Evolutionary conservation across 78 protist genomes (phyloP).

Genomic region (Creolimax fragrantissima): DNA sequence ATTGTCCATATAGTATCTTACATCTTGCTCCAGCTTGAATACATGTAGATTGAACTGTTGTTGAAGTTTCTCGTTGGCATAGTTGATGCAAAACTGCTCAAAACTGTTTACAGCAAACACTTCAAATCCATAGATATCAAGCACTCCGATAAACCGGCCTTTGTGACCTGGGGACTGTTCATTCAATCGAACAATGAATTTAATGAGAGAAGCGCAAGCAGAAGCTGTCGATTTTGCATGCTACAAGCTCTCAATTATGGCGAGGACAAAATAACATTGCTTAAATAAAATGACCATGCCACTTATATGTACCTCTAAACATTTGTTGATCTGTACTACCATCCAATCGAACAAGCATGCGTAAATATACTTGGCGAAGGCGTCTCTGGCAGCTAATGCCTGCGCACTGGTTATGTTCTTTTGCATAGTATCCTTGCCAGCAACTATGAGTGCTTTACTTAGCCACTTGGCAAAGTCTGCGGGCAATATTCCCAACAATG

Average conservation of each 20-base stretch:
- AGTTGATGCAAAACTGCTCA: constrained; percentile 79
- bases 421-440: not conserved
- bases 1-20: no score
- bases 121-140: constrained; percentile 82
- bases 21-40: constrained; percentile 29
- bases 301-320: no score
- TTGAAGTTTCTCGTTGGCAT: constrained; percentile 49
- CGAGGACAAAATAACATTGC: no score
- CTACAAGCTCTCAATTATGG: no score
- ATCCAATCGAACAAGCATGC: constrained; percentile 48
- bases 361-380: constrained; percentile 59
- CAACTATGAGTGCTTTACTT: not conserved
- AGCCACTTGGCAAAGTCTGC: not conserved
- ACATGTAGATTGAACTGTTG: constrained; percentile 39
- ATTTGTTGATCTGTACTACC: constrained; percentile 43
- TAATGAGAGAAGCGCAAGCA: no score
- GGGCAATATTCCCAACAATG: not conserved
- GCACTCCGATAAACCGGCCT: constrained; percentile 39
- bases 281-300: no score
- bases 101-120: constrained; percentile 35
- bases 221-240: no score
- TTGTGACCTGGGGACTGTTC: not conserved
- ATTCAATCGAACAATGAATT: not conserved
- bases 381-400: constrained; percentile 31
- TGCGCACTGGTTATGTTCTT: not conserved